Evolutionary conservation across 2,329 filamentous ascomycete genomes (phyloP).

Genomic region (Venturia oleaginea): DNA sequence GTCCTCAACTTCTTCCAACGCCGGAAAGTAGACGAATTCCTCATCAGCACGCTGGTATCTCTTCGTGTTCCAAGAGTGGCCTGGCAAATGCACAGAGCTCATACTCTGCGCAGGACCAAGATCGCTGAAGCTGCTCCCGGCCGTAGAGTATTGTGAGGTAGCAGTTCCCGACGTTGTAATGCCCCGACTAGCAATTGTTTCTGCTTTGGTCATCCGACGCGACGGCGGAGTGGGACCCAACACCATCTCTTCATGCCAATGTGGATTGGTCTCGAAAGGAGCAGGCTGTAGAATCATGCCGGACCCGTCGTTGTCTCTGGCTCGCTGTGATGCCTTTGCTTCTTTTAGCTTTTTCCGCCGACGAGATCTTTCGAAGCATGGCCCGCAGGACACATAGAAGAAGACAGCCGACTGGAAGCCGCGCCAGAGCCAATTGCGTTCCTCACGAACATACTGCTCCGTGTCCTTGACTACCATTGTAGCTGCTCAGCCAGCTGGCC

Average conservation of each 20-base stretch:
- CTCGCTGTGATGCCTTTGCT: constrained; percentile 55
- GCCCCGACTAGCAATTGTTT: constrained; percentile 50
- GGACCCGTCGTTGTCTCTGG: constrained; percentile 32
- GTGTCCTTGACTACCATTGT: neutral
- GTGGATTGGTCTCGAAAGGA: constrained; percentile 78
- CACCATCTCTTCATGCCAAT: constrained; percentile 79
- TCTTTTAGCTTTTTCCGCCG: constrained; percentile 63
- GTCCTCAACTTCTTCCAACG: constrained; percentile 38
- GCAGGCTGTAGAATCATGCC: constrained; percentile 68
- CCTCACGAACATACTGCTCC: too few species aligned
- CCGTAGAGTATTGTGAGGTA: constrained; percentile 37
- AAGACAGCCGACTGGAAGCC: constrained; percentile 67
- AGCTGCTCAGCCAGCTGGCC: neutral
- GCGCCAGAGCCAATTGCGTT: constrained; percentile 27
- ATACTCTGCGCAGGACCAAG: constrained; percentile 22
- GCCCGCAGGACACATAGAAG: constrained; percentile 68
- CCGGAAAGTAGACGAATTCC: constrained; percentile 47
- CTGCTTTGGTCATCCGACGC: constrained; percentile 40
- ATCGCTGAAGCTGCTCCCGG: constrained; percentile 24
- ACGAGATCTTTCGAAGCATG: constrained; percentile 63
- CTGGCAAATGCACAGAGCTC: constrained; percentile 19
- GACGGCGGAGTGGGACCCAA: constrained; percentile 64
- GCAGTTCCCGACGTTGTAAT: constrained; percentile 50
- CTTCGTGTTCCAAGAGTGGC: constrained; percentile 61
- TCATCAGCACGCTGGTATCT: constrained; percentile 84